A percentile compares a stretch with the other conserved stretches of the same genome.
phyloP scores from a whole-genome alignment of 2,329 filamentous ascomycete genomes.

The Fusarium caatingaense region DNA sequence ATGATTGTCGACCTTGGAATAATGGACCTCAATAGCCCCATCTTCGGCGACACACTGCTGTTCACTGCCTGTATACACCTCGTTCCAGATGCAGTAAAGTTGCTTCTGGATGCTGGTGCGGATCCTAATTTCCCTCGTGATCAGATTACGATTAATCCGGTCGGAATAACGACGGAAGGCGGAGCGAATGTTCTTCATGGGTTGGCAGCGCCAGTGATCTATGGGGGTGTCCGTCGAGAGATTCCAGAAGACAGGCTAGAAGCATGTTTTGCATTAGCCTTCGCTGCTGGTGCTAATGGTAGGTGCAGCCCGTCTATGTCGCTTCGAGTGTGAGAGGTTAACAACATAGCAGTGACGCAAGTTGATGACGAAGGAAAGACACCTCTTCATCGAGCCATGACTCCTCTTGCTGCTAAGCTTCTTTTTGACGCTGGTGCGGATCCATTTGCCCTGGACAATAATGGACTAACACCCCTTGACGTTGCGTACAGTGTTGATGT shows the following conservation, averaged over 20 bases:
- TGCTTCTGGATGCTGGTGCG: neutral
- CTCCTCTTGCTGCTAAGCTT: neutral
- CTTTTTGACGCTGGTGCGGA: neutral
- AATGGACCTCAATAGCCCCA: neutral
- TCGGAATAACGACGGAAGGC: neutral
- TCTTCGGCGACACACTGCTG: neutral
- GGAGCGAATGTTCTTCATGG: neutral
- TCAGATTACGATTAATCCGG: neutral
- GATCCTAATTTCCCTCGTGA: neutral
- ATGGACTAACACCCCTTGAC: neutral
- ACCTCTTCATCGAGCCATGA: neutral
- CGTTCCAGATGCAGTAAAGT: neutral
- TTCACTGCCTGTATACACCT: neutral
- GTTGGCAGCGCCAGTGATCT: neutral
- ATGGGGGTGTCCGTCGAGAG: no score
- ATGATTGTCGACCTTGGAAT: neutral
- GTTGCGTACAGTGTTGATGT: accelerated
- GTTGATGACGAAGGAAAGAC: accelerated
- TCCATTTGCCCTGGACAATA: accelerated
- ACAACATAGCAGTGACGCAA: neutral
- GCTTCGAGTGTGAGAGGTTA: neutral
- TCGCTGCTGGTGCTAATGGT: neutral
- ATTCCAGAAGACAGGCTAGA: neutral
- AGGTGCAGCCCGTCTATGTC: neutral
- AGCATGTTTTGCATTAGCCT: neutral